phyloP scores from a whole-genome alignment of 768 basidiomycete genomes.

The Agrocybe pediades region DNA sequence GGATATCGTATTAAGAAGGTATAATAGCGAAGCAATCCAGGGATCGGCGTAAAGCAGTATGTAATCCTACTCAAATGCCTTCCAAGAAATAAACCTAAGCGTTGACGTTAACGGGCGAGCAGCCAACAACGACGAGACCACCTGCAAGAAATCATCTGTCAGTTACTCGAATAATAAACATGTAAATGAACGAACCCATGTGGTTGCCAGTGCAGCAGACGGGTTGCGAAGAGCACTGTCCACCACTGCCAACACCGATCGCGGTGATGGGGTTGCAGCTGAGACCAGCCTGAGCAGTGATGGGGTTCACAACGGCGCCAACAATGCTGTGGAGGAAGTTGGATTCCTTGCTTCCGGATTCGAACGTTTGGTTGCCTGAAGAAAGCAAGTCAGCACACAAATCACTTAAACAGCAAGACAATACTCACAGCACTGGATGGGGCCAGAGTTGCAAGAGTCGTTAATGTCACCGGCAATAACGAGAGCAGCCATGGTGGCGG shows the following conservation, averaged over 20 bases:
- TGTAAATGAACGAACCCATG: conserved; percentile 7
- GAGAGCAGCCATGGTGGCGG: conserved; percentile 1
- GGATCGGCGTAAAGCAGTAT: neutral
- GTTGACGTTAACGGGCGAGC: conserved; percentile 14
- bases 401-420: neutral
- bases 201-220: conserved; percentile 18
- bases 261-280: conserved; percentile 13
- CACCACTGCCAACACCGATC: conserved; percentile 13
- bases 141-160: neutral
- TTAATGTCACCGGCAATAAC: conserved; percentile 5
- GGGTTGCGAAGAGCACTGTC: conserved; percentile 4
- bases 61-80: neutral
- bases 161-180: neutral
- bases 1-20: neutral
- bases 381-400: neutral
- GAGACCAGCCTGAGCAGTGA: conserved; percentile 10
- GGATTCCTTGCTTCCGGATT: neutral
- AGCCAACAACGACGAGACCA: conserved; percentile 15
- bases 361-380: conserved; percentile 2
- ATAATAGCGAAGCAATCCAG: neutral
- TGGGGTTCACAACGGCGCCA: neutral
- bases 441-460: conserved; percentile 18
- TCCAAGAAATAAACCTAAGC: conserved; percentile 1
- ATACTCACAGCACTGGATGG: conserved; percentile 15
- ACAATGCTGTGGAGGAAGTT: conserved; percentile 5